Evolutionary conservation across 768 basidiomycete species (phyloP).

Genomic region (Epithele typhae): DNA sequence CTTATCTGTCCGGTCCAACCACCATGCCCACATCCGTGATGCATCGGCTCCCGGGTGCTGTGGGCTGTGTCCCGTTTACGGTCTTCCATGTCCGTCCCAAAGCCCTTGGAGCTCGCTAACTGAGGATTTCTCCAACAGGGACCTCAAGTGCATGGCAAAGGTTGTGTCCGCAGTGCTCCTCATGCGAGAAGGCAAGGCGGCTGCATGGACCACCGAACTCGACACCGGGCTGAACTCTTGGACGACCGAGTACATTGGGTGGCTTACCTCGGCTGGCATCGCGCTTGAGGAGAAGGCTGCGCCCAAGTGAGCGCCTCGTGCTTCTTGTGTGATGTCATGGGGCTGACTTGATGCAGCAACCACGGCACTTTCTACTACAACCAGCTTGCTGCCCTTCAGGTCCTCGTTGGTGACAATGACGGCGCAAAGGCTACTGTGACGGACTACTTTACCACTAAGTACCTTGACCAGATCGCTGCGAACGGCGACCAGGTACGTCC

Average conservation of each 20-base stretch:
- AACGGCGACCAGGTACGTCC: constrained; percentile 51
- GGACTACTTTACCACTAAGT: constrained; percentile 48
- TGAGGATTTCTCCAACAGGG: constrained; percentile 30
- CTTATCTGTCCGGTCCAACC: no score
- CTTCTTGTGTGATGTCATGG: no score
- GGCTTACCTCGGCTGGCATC: constrained; percentile 48
- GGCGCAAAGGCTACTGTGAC: constrained; percentile 45
- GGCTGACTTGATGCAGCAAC: constrained; percentile 41
- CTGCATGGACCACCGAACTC: constrained; percentile 51
- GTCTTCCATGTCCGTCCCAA: no score
- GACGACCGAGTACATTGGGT: constrained; percentile 47
- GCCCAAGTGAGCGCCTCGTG: constrained; percentile 38
- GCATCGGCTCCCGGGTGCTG: no score
- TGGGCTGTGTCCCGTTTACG: no score
- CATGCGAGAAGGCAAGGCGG: constrained; percentile 43
- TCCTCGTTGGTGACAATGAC: constrained; percentile 45
- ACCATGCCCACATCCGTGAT: no score
- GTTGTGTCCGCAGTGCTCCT: constrained; percentile 49
- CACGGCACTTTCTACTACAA: constrained; percentile 63
- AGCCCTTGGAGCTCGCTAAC: no score
- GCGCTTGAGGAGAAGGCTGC: constrained; percentile 43
- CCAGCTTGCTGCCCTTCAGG: constrained; percentile 53
- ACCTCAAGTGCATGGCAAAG: constrained; percentile 57
- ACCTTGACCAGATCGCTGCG: constrained; percentile 47
- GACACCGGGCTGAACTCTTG: constrained; percentile 48